Evolutionary conservation across 108 stramenopile species (phyloP).

Genomic region (Mediolabrus comicus): DNA sequence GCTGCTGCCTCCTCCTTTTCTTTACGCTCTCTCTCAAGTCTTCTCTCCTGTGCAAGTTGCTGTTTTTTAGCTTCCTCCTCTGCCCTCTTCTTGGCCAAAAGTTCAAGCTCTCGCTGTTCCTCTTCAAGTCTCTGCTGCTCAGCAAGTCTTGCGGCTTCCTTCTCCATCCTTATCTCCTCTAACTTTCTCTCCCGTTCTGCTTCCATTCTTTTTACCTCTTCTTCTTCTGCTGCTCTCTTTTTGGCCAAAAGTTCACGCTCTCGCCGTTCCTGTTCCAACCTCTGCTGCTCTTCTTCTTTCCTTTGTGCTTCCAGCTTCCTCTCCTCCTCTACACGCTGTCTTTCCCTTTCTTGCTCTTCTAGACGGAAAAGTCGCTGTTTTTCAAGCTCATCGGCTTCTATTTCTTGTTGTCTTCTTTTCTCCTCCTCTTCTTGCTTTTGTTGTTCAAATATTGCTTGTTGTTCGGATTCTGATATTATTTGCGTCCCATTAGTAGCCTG

Average conservation of each 20-base stretch:
- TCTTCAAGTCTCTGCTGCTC: slow-evolving; percentile 1
- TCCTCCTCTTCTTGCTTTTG: neutral
- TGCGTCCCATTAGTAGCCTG: neutral
- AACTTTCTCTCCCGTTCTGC: slow-evolving; percentile 9
- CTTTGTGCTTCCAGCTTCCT: slow-evolving; percentile 6
- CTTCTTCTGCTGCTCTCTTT: neutral
- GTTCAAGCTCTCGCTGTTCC: neutral
- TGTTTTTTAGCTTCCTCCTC: slow-evolving; percentile 5
- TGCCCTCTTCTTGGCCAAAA: neutral
- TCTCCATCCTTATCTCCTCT: neutral
- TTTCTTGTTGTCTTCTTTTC: neutral
- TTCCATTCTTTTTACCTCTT: neutral
- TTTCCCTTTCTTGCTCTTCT: neutral
- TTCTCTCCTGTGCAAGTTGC: neutral
- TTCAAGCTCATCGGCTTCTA: slow-evolving; percentile 2
- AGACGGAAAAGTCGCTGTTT: slow-evolving; percentile 2
- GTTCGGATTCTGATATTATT: neutral
- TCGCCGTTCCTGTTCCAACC: neutral
- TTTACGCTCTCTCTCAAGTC: neutral
- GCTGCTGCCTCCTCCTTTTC: slow-evolving; percentile 6
- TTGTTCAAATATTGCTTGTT: neutral
- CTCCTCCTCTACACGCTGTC: neutral
- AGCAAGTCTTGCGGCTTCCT: neutral
- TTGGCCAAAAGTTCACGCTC: slow-evolving; percentile 2
- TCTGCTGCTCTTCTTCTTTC: neutral